Conservation (phyloP, 208 protist genomes). For the Crithidia thermophila region DNA sequence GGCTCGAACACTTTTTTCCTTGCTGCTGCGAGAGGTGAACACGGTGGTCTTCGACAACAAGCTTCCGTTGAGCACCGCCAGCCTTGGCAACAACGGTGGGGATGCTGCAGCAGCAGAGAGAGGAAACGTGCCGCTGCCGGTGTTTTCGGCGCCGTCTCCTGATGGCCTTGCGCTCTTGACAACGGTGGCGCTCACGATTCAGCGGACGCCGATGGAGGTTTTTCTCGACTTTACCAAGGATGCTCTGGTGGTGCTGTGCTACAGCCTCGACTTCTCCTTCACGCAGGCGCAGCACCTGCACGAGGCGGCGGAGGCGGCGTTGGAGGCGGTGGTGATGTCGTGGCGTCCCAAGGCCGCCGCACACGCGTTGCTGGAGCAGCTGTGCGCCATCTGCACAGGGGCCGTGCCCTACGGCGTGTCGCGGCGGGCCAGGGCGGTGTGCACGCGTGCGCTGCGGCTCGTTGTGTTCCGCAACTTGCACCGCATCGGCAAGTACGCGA, state of each 20-base stretch:
- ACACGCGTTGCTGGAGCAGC: slow-evolving; percentile 47
- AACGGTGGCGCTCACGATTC: slow-evolving; percentile 10
- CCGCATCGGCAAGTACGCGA: slow-evolving; percentile 73
- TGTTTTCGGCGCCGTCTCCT: not conserved
- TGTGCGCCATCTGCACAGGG: slow-evolving; percentile 52
- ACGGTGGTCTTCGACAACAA: slow-evolving; percentile 12
- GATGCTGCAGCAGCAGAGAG: not conserved
- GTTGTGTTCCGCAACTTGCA: slow-evolving; percentile 75
- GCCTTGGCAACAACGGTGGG: not conserved
- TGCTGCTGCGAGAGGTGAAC: slow-evolving; percentile 14
- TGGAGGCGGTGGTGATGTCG: slow-evolving; percentile 32
- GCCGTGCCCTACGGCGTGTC: slow-evolving; percentile 35
- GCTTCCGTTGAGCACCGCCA: slow-evolving; percentile 8
- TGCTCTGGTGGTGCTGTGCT: slow-evolving; percentile 27
- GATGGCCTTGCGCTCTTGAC: slow-evolving; percentile 29
- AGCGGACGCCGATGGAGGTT: not conserved
- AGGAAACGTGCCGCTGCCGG: not conserved
- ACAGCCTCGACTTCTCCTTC: slow-evolving; percentile 52
- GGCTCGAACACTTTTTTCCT: slow-evolving; percentile 5
- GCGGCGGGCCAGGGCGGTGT: slow-evolving; percentile 44
- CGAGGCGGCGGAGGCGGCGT: slow-evolving; percentile 21
- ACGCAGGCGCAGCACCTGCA: slow-evolving; percentile 52
- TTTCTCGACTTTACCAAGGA: slow-evolving; percentile 11
- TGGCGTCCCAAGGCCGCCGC: slow-evolving; percentile 49
- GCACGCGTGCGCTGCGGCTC: slow-evolving; percentile 45